Base-by-base conservation (phyloP, 2,329 filamentous ascomycete genomes). In the Diaporthe sp. region DNA sequence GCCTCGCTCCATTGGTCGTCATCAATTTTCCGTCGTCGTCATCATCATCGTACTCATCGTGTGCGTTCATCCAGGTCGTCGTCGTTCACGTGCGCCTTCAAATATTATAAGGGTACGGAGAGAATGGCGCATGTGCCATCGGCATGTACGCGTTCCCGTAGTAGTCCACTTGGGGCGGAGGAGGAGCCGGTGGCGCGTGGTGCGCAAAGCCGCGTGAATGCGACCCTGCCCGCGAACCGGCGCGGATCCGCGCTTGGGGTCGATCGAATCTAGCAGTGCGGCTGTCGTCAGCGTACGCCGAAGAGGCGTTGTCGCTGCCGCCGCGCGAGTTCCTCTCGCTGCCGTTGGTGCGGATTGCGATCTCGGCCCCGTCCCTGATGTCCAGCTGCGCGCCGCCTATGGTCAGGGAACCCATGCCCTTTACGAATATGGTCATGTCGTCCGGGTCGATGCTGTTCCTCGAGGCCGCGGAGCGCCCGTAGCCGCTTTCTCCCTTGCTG, bases 401-500 rank as follows among this genome's bases (percentile, higher is more conserved):
- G 76, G 88, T 87, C 72, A 92, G 86, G 30, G 87, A 84, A n/a
- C 89, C 87, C 42, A 84, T 85, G 17, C 89, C 89, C 32, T 86
- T 88, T 61, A 92, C 85, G 77, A 89, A 89, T 80, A 92, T 92
- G 22, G 89, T 92, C 73, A 92, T 84, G 75, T 92, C 89, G 50
- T 92, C 89, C 10, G 44, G 58, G 71, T 89, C 87, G 69, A 87
- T 86, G 73, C 85, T 88, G 22, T 88, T 89, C 44, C 88, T 84
- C 5, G 90, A 92, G 13, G 89, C 87, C 37, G 89, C 89, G 71
- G 90, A 92, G 76, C 89, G 88, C 77, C 87, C 87, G 81, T 88
- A 91, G 72, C 92, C 91, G 81, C 90, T 92, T 73, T 92, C 90
- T 77, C 92, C 91, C 56, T 86, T 90, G 79, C 91, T 92, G 30